Evolutionary conservation across 805 yeast genomes (phyloP), one percentile per base, ranked within the genome.

Genomic region (Blastobotrys terrestris): DNA sequence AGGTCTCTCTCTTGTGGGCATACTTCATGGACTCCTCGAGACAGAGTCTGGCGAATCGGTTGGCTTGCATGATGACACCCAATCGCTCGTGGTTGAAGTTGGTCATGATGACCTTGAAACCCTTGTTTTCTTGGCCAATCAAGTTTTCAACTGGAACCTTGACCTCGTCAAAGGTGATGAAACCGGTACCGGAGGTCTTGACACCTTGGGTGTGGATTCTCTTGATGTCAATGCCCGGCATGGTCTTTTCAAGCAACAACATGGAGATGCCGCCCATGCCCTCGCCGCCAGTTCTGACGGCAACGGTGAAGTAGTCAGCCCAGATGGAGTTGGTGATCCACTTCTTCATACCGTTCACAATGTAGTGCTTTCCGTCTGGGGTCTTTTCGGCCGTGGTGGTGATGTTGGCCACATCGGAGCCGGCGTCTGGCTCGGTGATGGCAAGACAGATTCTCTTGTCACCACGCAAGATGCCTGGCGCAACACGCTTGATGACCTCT

Each of bases 281-380:
- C 7, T 57, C 56, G 26, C 67, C 69, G 26, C 76, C 76, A n/a
- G 76, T 73, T 46, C 76, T 71, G 49, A 70, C 73, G 16, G 76
- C 76, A 16, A 69, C 72, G 7, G 75, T 69, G 60, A 72, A 72
- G 63, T 71, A 72, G 60, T 72, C 76, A 22, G 72, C 56, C 62
- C 69, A 70, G 47, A 70, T 60, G 41, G 76, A 76, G 57, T 73
- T 73, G 50, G 76, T 73, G 65, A 72, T 72, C 76, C 76, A 72
- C 60, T 72, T 72, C 65, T 72, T 72, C 51, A 70, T 70, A 40
- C 76, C 76, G 55, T 65, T 71, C 49, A 72, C 70, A 43, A 68
- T 58, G 58, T 58, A 72, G 60, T 61, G 64, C 67, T 70, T 69
- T 39, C 75, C 76, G 45, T 71, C 74, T n/a, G 62, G 63, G 39